phyloP scores from a whole-genome alignment of 345 rosid species.

The Aquilaria yunnanensis region DNA sequence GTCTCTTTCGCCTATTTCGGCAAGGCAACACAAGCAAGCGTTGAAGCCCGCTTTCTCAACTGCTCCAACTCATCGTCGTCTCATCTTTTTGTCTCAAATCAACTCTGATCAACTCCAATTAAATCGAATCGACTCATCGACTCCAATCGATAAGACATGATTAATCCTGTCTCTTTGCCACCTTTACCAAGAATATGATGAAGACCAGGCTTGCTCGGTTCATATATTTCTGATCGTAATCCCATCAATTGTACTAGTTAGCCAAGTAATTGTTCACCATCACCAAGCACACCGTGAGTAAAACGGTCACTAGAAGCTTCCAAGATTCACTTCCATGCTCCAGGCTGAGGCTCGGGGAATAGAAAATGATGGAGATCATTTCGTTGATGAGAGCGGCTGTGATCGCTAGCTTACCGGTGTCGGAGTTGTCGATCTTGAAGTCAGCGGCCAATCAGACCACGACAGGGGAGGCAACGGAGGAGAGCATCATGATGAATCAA shows the following conservation, averaged over 20 bases:
- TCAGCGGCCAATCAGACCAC: conserved; percentile 58
- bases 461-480: conserved; percentile 63
- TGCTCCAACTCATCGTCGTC: too few species aligned
- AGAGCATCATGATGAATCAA: conserved; percentile 23
- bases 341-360: conserved; percentile 17
- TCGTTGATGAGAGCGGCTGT: conserved; percentile 52
- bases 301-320: conserved; percentile 15
- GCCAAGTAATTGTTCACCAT: conserved; percentile 42
- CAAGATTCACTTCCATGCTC: conserved; percentile 2
- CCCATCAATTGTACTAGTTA: conserved; percentile 45
- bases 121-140: too few species aligned
- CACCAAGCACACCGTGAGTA: conserved; percentile 30
- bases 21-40: too few species aligned
- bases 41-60: too few species aligned
- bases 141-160: too few species aligned
- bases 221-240: conserved; percentile 53
- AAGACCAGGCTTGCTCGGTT: conserved; percentile 44
- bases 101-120: too few species aligned
- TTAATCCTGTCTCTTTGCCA: neutral
- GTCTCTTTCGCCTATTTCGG: too few species aligned
- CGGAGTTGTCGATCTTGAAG: conserved; percentile 61
- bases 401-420: conserved; percentile 55
- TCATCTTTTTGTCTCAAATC: too few species aligned
- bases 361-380: conserved; percentile 35
- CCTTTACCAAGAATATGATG: conserved; percentile 34